Conservation (phyloP, 75 land plant genomes). For the Picea sitchensis region DNA sequence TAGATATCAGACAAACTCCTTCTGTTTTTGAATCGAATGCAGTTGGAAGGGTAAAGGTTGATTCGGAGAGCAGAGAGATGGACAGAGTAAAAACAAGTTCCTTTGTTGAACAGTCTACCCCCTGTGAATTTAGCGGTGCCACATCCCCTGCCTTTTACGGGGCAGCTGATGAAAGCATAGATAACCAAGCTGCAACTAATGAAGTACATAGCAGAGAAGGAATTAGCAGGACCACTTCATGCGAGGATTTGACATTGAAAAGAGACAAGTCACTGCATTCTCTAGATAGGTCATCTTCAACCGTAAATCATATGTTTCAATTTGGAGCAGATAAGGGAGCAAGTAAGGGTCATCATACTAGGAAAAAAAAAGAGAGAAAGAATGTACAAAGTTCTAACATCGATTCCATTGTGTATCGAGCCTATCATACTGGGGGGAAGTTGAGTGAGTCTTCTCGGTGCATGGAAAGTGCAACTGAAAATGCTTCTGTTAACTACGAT, state of each 20-base stretch:
- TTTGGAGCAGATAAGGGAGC: conserved; percentile 42
- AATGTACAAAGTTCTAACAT: neutral
- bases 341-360: conserved; percentile 1
- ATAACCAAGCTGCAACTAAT: neutral
- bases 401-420: neutral
- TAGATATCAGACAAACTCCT: neutral
- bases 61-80: neutral
- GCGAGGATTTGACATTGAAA: neutral
- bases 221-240: neutral
- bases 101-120: neutral
- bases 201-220: neutral
- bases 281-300: conserved; percentile 11
- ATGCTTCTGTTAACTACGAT: conserved; percentile 19
- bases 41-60: neutral
- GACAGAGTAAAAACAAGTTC: neutral
- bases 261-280: neutral
- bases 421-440: conserved; percentile 12
- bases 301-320: conserved; percentile 15
- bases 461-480: conserved; percentile 17
- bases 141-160: neutral
- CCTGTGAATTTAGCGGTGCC: neutral
- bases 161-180: neutral
- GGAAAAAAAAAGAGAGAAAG: conserved; percentile 18
- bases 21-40: neutral
- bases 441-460: conserved; percentile 10